Evolutionary conservation across 2,329 filamentous ascomycete genomes (phyloP).

Genomic region (Dactylonectria macrodidyma): DNA sequence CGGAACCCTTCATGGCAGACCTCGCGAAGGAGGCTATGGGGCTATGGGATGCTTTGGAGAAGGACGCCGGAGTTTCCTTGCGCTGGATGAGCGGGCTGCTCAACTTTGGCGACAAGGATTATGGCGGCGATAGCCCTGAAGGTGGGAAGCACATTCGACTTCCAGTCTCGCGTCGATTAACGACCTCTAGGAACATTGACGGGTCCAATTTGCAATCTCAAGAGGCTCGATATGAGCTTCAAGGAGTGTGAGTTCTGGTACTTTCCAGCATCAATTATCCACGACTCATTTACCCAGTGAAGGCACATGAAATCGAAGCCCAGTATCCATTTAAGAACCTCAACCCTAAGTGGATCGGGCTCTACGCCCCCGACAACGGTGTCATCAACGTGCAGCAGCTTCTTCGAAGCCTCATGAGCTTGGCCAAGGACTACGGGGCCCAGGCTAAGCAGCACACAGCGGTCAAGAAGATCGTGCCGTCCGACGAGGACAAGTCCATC

Average conservation of each 20-base stretch:
- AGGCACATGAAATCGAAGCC: constrained; percentile 11
- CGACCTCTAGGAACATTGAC: background rate
- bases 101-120: constrained; percentile 36
- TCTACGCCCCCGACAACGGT: constrained; percentile 33
- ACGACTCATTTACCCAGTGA: background rate
- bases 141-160: background rate
- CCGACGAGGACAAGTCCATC: constrained; percentile 9
- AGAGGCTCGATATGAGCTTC: background rate
- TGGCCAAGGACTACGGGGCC: constrained; percentile 32
- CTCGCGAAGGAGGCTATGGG: constrained; percentile 30
- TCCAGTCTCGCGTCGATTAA: background rate
- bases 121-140: constrained; percentile 23
- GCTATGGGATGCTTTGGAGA: constrained; percentile 34
- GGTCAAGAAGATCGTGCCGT: constrained; percentile 21
- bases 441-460: constrained; percentile 31
- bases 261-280: background rate
- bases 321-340: constrained; percentile 33
- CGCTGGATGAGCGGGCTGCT: constrained; percentile 36
- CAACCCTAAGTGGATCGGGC: constrained; percentile 11
- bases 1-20: constrained; percentile 36
- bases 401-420: constrained; percentile 19
- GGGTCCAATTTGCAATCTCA: background rate
- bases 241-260: background rate
- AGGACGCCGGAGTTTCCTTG: constrained; percentile 31
- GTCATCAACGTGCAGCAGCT: constrained; percentile 34